Evolutionary conservation across 1,139 yeast species (phyloP).

Genomic region (Kodamaea fungicola): DNA sequence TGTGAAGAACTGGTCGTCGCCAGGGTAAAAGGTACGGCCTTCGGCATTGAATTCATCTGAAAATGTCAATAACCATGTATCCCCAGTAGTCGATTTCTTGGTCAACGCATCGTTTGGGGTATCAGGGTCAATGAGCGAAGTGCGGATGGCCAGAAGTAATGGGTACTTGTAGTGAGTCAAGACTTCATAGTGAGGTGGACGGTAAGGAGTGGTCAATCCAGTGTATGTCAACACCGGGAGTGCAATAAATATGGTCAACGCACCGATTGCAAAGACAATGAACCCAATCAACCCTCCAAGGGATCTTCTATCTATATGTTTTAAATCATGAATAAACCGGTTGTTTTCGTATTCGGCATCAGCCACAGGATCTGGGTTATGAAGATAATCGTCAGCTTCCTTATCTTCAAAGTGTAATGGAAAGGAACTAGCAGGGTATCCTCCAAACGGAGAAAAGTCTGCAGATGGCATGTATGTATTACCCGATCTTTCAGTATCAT

Average conservation of each 20-base stretch:
- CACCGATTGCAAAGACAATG: slow-evolving; percentile 53
- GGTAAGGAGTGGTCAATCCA: slow-evolving; percentile 45
- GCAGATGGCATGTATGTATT: slow-evolving; percentile 12
- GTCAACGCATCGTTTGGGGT: slow-evolving; percentile 59
- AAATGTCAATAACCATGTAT: slow-evolving; percentile 68
- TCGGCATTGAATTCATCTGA: slow-evolving; percentile 82
- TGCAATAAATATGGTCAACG: slow-evolving; percentile 61
- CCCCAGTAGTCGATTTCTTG: slow-evolving; percentile 49
- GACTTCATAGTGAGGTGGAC: slow-evolving; percentile 35
- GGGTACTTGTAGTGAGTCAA: slow-evolving; percentile 61
- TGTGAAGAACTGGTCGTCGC: slow-evolving; percentile 82
- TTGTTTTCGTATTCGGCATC: slow-evolving; percentile 77
- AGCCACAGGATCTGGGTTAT: slow-evolving; percentile 87
- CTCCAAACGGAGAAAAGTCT: slow-evolving; percentile 82
- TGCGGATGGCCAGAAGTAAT: slow-evolving; percentile 57
- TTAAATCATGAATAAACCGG: slow-evolving; percentile 56
- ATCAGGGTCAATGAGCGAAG: slow-evolving; percentile 68
- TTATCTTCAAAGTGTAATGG: slow-evolving; percentile 84
- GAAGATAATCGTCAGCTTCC: slow-evolving; percentile 88
- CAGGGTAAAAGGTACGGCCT: slow-evolving; percentile 79
- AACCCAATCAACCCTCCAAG: slow-evolving; percentile 60
- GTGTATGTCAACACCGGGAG: slow-evolving; percentile 75
- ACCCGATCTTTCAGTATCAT: not conserved
- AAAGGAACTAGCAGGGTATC: slow-evolving; percentile 85
- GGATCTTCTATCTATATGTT: slow-evolving; percentile 57